Evolutionary conservation across 2,329 filamentous ascomycete genomes (phyloP), one percentile per base, ranked within the genome.

Genomic region (Graphilbum fragrans): DNA sequence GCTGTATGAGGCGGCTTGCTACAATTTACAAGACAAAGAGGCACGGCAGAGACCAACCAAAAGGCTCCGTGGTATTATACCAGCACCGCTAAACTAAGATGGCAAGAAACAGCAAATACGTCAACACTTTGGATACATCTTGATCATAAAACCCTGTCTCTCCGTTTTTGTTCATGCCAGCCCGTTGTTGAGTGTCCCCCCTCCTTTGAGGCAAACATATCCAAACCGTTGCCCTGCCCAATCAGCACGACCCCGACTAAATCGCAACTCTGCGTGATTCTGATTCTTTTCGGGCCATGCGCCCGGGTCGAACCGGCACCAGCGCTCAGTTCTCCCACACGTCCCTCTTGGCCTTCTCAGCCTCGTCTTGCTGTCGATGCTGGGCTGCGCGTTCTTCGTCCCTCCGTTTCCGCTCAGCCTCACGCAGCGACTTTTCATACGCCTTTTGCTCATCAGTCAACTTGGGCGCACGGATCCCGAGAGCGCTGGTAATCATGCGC

Each of bases 361-460:
- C 75, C 53, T 81, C 74, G 53, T 76, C 75, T 48, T 72, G 72
- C 52, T 65, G 69, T 49, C 65, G 62, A 51, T 63, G 73, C 59
- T 79, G 75, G 43, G 76, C 74, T 43, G 77, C 77, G 55, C 70
- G 78, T 58, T 88, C 85, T 52, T 77, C 73, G 44, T 88, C 83
- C 45, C 79, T 67, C 51, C 75, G 74, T 66, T 78, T 87, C 53
- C 77, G 79, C 68, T 94, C 90, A 63, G 90, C 84, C 61, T 94
- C 84, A 52, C 81, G 77, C 46, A 92, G 67, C 1, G 84, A 81
- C 50, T 72, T 76, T 53, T 96, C 88, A 58, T 92, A 96, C 41
- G 86, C 84, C 52, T 72, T 74, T 68, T 94, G 84, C 63, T 95
- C 88, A 47, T 93, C 86, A 2, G 86, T 95, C 58, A 80, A 74